Evolutionary conservation across 228 moss, liverwort and hornwort genomes (phyloP).

Genomic region (Sphagnum magellanicum): DNA sequence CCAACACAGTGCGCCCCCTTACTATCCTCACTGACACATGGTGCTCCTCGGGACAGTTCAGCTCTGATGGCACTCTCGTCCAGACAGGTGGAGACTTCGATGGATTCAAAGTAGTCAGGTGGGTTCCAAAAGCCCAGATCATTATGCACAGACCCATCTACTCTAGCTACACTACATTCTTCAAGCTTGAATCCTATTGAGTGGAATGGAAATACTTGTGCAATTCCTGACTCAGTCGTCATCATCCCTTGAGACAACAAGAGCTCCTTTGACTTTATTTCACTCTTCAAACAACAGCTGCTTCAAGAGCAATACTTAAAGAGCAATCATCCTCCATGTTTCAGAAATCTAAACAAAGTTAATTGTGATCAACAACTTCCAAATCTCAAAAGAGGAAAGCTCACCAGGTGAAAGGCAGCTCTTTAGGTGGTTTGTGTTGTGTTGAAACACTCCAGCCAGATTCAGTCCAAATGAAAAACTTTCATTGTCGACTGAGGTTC

Average conservation of each 20-base stretch:
- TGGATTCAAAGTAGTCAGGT: constrained; percentile 18
- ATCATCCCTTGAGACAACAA: background rate
- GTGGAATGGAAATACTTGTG: background rate
- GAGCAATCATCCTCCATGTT: too few relatives aligned
- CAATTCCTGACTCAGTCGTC: background rate
- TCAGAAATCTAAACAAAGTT: too few relatives aligned
- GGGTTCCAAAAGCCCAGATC: background rate
- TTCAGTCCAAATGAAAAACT: background rate
- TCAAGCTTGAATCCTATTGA: background rate
- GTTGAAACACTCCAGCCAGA: too few relatives aligned
- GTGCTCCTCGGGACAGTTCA: constrained; percentile 49
- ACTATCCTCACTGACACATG: constrained; percentile 35
- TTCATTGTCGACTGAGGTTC: background rate
- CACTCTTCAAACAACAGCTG: background rate
- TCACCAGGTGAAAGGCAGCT: too few relatives aligned
- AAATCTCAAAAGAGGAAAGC: background rate
- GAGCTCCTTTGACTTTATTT: background rate
- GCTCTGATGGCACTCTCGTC: constrained; percentile 15
- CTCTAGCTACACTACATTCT: too few relatives aligned
- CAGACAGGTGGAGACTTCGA: constrained; percentile 40
- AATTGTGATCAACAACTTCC: background rate
- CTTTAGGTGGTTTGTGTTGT: too few relatives aligned
- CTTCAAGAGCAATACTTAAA: too few relatives aligned
- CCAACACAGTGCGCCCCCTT: constrained; percentile 19
- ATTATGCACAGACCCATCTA: too few relatives aligned